Evolutionary conservation across 1,139 yeast species (phyloP).

Genomic region (Tardiomyces blankii): DNA sequence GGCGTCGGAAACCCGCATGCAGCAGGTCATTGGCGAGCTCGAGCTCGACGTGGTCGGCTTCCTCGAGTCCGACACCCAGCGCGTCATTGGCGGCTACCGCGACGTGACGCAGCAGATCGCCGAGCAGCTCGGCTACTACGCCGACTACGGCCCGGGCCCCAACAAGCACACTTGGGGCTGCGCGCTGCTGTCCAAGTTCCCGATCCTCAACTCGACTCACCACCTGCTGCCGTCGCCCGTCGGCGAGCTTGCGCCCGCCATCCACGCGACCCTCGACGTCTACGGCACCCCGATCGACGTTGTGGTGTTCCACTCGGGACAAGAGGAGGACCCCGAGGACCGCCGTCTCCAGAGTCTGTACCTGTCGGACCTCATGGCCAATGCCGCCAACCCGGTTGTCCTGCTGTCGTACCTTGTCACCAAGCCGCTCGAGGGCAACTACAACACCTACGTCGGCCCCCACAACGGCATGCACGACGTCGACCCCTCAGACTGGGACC

Average conservation of each 20-base stretch:
- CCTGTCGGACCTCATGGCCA: slow-evolving; percentile 70
- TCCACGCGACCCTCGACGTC: slow-evolving; percentile 87
- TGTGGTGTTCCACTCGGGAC: slow-evolving; percentile 96
- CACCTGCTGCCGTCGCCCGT: slow-evolving; percentile 91
- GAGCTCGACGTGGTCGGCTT: slow-evolving; percentile 87
- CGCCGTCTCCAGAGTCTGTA: slow-evolving; percentile 77
- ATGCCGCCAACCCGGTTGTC: slow-evolving; percentile 64
- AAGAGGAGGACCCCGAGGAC: slow-evolving; percentile 94
- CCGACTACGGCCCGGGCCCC: slow-evolving; percentile 96
- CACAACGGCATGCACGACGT: slow-evolving; percentile 83
- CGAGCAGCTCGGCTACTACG: slow-evolving; percentile 88
- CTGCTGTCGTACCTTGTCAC: slow-evolving; percentile 85
- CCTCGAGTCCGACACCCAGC: slow-evolving; percentile 86
- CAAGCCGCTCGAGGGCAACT: slow-evolving; percentile 76
- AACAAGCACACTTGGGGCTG: slow-evolving; percentile 98
- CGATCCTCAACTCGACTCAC: slow-evolving; percentile 80
- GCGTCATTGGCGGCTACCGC: slow-evolving; percentile 89
- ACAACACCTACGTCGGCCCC: slow-evolving; percentile 81
- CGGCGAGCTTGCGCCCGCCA: slow-evolving; percentile 97
- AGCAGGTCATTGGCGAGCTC: slow-evolving; percentile 68
- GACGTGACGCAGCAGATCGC: slow-evolving; percentile 88
- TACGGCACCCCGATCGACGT: slow-evolving; percentile 81
- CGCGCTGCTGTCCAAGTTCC: slow-evolving; percentile 84
- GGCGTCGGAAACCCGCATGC: slow-evolving; percentile 91
- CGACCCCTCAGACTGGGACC: slow-evolving; percentile 88